Evolutionary conservation across 768 basidiomycete species (phyloP).

Genomic region (Termitomyces sp.): DNA sequence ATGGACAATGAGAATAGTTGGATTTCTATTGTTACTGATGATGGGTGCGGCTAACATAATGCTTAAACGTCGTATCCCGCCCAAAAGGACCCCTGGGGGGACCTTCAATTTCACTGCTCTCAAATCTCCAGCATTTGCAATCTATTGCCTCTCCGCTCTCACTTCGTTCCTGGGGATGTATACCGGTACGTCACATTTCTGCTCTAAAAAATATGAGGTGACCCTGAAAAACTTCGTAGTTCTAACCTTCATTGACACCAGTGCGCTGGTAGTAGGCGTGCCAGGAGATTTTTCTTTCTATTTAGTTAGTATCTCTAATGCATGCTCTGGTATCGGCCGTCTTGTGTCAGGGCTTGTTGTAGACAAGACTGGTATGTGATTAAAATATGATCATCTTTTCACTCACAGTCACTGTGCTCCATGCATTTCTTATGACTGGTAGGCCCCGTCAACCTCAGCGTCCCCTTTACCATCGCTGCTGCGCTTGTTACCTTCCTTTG

Average conservation of each 20-base stretch:
- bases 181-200: slow-evolving; percentile 36
- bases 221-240: slow-evolving; percentile 25
- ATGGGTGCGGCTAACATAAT: slow-evolving; percentile 48
- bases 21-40: slow-evolving; percentile 47
- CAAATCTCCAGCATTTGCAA: slow-evolving; percentile 40
- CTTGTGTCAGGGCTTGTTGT: slow-evolving; percentile 42
- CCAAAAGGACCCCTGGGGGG: slow-evolving; percentile 46
- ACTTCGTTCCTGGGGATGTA: slow-evolving; percentile 59
- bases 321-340: slow-evolving; percentile 52
- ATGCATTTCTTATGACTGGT: not conserved
- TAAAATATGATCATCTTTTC: not conserved
- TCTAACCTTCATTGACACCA: slow-evolving; percentile 55
- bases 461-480: slow-evolving; percentile 45
- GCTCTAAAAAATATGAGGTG: not conserved
- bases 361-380: slow-evolving; percentile 41
- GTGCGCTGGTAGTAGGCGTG: slow-evolving; percentile 43
- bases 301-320: slow-evolving; percentile 60
- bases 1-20: slow-evolving; percentile 68
- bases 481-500: slow-evolving; percentile 55
- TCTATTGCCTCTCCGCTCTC: slow-evolving; percentile 47
- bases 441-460: slow-evolving; percentile 60
- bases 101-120: slow-evolving; percentile 46
- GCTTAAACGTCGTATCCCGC: slow-evolving; percentile 47
- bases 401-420: not conserved
- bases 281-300: slow-evolving; percentile 50